phyloP scores from a whole-genome alignment of 768 basidiomycete species.

The Mycena crocata region DNA sequence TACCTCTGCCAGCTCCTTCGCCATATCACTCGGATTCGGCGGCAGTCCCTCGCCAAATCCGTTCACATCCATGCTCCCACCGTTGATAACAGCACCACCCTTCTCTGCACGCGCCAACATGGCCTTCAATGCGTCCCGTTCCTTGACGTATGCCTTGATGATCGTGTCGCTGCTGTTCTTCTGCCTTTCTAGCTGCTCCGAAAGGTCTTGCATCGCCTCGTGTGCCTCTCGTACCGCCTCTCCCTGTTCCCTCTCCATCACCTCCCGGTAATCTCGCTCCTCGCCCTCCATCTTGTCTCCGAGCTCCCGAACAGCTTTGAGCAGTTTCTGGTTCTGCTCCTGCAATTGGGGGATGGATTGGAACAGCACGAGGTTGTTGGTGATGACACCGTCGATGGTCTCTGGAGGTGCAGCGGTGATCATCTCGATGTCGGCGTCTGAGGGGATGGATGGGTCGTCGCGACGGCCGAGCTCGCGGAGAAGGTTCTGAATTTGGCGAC shows the following conservation, averaged over 20 bases:
- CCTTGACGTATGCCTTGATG: slow-evolving; percentile 86
- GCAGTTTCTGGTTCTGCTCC: slow-evolving; percentile 89
- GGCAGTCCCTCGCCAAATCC: slow-evolving; percentile 46
- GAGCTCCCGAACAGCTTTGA: slow-evolving; percentile 86
- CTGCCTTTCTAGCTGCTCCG: slow-evolving; percentile 81
- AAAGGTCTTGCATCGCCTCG: slow-evolving; percentile 83
- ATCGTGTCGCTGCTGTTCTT: slow-evolving; percentile 76
- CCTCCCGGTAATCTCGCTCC: slow-evolving; percentile 79
- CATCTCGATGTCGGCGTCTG: slow-evolving; percentile 70
- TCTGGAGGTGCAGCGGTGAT: slow-evolving; percentile 55
- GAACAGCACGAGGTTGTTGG: slow-evolving; percentile 90
- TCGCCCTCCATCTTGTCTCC: slow-evolving; percentile 88
- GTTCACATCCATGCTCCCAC: slow-evolving; percentile 38
- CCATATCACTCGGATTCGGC: slow-evolving; percentile 52
- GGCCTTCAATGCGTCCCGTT: slow-evolving; percentile 85
- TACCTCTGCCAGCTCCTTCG: slow-evolving; percentile 74
- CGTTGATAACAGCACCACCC: slow-evolving; percentile 31
- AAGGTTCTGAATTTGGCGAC: slow-evolving; percentile 85
- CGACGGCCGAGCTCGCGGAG: slow-evolving; percentile 83
- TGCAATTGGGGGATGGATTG: slow-evolving; percentile 83
- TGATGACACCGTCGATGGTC: slow-evolving; percentile 84
- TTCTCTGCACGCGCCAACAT: slow-evolving; percentile 73
- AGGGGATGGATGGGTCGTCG: slow-evolving; percentile 85
- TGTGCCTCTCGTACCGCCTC: slow-evolving; percentile 91
- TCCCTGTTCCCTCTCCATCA: slow-evolving; percentile 78